Percentiles rank a stretch among this genome's conserved stretches.
phyloP scores from a whole-genome alignment of 768 basidiomycete species.

The Podaxis sp. region DNA sequence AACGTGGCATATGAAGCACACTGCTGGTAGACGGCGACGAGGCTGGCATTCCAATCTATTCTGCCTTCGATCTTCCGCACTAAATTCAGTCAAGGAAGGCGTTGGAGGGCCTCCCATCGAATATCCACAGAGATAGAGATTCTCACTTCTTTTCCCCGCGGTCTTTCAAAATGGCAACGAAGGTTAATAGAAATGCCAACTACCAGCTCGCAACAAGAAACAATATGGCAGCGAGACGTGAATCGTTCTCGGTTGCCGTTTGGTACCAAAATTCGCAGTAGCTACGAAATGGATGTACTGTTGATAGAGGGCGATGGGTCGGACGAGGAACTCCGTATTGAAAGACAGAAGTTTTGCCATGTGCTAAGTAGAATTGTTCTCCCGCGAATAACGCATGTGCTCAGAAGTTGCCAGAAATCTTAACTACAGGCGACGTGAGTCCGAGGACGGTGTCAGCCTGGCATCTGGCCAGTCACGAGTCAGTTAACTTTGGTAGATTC shows the following conservation, averaged over 20 bases:
- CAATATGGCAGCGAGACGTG: too few species aligned
- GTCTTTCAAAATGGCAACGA: background rate
- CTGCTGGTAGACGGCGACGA: too few species aligned
- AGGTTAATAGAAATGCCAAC: background rate
- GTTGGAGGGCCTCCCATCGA: background rate
- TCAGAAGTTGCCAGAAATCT: background rate
- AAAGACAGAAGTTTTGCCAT: background rate
- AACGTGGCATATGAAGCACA: too few species aligned
- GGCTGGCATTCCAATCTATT: background rate
- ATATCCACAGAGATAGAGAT: background rate
- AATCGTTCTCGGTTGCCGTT: too few species aligned
- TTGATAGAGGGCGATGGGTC: too few species aligned
- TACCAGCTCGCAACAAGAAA: background rate
- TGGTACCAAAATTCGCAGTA: too few species aligned
- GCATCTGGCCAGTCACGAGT: background rate
- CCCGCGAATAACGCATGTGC: conserved; percentile 14
- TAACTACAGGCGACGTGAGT: background rate
- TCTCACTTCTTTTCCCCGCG: conserved; percentile 10
- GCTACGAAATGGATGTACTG: too few species aligned
- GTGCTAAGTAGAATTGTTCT: background rate
- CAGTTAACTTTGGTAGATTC: background rate
- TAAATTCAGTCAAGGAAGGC: background rate
- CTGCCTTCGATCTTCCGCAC: background rate
- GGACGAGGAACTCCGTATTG: background rate
- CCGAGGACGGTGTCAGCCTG: background rate